These are phyloP conservation scores for Prunus persica DNA, from an alignment of 306 rosid genomes.

Conservation along the genomic window DNA sequence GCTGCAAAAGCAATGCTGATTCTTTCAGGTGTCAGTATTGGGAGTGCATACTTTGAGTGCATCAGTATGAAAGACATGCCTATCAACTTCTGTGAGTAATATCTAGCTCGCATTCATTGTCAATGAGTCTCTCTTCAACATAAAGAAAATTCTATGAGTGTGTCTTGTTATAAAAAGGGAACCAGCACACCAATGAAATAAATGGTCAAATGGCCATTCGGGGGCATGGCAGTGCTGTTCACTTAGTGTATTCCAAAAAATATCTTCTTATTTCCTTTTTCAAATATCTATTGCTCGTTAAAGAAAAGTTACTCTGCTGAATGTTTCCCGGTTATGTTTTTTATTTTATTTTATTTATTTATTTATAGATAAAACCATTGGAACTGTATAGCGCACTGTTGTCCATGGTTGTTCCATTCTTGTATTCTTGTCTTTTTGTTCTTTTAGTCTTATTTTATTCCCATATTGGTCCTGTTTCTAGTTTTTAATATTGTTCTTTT, in stretches of 20 bases:
- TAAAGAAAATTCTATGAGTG: not conserved
- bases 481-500: not conserved
- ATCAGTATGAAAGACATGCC: constrained; percentile 72
- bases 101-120: constrained; percentile 17
- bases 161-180: not conserved
- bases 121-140: not conserved
- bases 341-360: too few relatives aligned
- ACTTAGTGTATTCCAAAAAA: not conserved
- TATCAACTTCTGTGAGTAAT: constrained; percentile 65
- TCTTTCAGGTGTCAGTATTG: constrained; percentile 65
- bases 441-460: not conserved
- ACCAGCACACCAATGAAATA: not conserved
- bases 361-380: not conserved
- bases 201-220: not conserved
- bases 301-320: not conserved
- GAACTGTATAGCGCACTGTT: not conserved
- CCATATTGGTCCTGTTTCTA: not conserved
- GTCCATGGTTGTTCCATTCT: not conserved
- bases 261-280: not conserved
- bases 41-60: constrained; percentile 76
- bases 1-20: constrained; percentile 87
- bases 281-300: not conserved
- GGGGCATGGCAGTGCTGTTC: not conserved
- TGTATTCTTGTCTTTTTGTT: not conserved
- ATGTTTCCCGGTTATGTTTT: too few relatives aligned